Evolutionary conservation across 805 yeast species (phyloP).

Genomic region (Debaryomyces hansenii): DNA sequence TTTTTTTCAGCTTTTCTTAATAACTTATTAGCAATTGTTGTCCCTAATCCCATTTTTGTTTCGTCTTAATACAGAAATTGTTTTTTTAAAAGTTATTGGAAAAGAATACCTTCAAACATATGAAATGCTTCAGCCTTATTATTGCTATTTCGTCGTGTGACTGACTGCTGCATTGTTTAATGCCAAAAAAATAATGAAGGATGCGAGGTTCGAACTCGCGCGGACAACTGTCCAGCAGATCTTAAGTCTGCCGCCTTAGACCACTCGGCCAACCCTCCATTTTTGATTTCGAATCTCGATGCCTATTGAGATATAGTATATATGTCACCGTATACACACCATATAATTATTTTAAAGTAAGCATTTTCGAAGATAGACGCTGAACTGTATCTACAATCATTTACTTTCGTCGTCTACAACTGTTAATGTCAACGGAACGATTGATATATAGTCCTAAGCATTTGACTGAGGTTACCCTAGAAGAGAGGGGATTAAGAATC

Average conservation of each 20-base stretch:
- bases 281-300: background rate
- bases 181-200: constrained; percentile 40
- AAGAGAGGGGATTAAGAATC: constrained; percentile 10
- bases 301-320: no score
- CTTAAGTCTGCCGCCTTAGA: constrained; percentile 54
- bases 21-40: constrained; percentile 4
- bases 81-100: no score
- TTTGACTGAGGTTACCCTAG: constrained; percentile 7
- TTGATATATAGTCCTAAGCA: constrained; percentile 10
- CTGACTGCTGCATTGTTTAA: no score
- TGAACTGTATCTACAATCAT: no score
- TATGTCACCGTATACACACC: no score
- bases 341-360: no score
- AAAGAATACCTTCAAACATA: no score
- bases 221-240: constrained; percentile 49
- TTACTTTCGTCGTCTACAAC: background rate
- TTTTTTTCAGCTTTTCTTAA: constrained; percentile 2
- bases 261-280: constrained; percentile 54
- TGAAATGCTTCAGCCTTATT: no score
- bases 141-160: no score
- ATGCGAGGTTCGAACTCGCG: constrained; percentile 56
- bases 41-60: constrained; percentile 5
- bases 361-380: no score
- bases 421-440: constrained; percentile 12
- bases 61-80: no score